Conservation (phyloP, 768 basidiomycete species). For the Strobilomyces echinocephalus region DNA sequence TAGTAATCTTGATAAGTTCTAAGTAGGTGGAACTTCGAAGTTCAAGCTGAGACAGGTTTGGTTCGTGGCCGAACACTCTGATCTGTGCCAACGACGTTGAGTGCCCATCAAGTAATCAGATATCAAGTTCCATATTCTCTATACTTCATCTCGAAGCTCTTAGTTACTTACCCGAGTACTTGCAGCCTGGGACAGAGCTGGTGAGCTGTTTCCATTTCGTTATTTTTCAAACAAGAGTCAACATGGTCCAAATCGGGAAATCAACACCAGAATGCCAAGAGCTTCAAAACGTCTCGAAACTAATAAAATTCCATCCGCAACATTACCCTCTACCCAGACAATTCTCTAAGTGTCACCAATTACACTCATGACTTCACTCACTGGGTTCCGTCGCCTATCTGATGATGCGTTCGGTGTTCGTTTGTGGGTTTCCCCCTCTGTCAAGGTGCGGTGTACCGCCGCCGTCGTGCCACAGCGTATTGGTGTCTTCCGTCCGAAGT, state of each 20-base stretch:
- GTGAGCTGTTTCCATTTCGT: neutral
- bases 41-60: too few species aligned
- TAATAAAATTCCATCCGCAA: neutral
- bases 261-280: too few species aligned
- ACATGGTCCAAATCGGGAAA: constrained; percentile 1
- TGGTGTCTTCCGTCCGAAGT: constrained; percentile 20
- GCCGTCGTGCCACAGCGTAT: neutral
- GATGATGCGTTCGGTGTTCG: constrained; percentile 5
- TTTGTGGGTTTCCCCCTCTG: constrained; percentile 14
- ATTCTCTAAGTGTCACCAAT: neutral
- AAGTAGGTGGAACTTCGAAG: too few species aligned
- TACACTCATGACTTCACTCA: neutral
- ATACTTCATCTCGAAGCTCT: too few species aligned
- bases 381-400: neutral
- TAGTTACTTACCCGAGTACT: too few species aligned
- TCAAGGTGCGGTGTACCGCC: neutral
- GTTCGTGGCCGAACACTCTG: too few species aligned
- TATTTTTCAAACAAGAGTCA: neutral
- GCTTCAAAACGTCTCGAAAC: neutral
- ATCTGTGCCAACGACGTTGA: too few species aligned
- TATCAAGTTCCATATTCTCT: too few species aligned
- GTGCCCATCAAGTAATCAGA: too few species aligned
- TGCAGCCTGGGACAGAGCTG: too few species aligned
- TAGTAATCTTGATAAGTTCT: neutral
- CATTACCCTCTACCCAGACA: neutral